phyloP scores from a whole-genome alignment of 2,329 filamentous ascomycete genomes.

The Exserohilum turcica region DNA sequence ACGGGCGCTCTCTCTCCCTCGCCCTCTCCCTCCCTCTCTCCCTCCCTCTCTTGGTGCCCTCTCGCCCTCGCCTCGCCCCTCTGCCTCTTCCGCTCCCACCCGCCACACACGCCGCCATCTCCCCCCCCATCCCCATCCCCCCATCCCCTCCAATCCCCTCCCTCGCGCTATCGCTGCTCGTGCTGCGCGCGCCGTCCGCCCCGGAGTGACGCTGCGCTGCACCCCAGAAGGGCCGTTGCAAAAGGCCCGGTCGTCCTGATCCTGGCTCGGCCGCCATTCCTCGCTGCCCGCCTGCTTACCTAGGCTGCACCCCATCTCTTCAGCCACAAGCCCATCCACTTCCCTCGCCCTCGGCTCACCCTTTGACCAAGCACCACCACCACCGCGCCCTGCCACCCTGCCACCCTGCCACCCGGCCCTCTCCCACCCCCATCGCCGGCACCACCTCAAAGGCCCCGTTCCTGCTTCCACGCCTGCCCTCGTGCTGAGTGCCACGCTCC shows the following conservation, averaged over 20 bases:
- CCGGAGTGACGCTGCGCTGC: neutral
- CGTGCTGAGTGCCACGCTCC: neutral
- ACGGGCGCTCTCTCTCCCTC: neutral
- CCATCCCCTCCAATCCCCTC: neutral
- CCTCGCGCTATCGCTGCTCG: neutral
- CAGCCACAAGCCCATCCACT: conserved; percentile 12
- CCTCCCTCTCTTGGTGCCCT: neutral
- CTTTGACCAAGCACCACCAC: conserved; percentile 4
- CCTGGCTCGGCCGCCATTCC: neutral
- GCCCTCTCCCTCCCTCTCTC: neutral
- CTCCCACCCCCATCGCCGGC: conserved; percentile 1
- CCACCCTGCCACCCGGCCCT: conserved; percentile 7
- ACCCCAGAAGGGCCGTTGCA: conserved; percentile 4
- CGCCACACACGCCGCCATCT: neutral
- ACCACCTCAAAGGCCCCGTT: conserved; percentile 3
- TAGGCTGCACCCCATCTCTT: conserved; percentile 8
- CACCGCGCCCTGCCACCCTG: conserved; percentile 5
- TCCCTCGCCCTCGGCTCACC: conserved; percentile 14
- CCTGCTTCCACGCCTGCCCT: neutral
- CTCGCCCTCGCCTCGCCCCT: neutral
- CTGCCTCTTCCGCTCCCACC: neutral
- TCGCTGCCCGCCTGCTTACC: conserved; percentile 3
- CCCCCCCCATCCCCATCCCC: neutral
- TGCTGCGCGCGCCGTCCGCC: too few species aligned
- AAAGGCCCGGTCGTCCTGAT: conserved; percentile 1